These are phyloP conservation scores for Danielia reshetovae DNA, from an alignment of 805 yeast genomes.

Conservation along the genomic window DNA sequence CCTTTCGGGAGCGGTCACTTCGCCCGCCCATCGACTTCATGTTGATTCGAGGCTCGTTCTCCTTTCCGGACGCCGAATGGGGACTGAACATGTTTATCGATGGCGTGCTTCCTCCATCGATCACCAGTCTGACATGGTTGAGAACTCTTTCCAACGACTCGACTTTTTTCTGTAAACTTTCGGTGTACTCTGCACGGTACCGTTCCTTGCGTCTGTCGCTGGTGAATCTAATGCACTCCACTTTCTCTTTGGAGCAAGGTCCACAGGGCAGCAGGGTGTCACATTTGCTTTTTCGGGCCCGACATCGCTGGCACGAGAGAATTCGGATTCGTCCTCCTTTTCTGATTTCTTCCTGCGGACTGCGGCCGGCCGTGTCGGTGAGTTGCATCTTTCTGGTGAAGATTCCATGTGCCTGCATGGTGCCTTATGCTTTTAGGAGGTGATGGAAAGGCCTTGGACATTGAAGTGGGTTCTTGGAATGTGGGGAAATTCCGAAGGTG, in stretches of 20 bases:
- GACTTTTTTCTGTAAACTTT: background rate
- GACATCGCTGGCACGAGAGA: conserved; percentile 3
- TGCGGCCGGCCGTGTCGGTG: too few relatives aligned
- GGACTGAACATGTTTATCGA: background rate
- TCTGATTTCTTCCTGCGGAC: too few relatives aligned
- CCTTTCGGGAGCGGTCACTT: background rate
- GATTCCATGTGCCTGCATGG: too few relatives aligned
- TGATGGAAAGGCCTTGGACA: too few relatives aligned
- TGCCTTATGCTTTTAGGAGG: too few relatives aligned
- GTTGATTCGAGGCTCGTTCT: background rate
- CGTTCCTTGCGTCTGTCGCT: conserved; percentile 3
- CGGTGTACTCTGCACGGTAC: conserved; percentile 2
- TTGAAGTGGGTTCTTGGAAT: too few relatives aligned
- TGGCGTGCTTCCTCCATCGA: background rate
- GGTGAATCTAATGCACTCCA: conserved; percentile 2
- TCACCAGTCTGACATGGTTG: background rate
- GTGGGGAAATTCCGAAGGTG: too few relatives aligned
- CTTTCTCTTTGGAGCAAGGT: conserved; percentile 1
- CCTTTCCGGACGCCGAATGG: background rate
- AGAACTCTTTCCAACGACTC: conserved; percentile 1
- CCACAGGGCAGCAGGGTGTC: conserved; percentile 3
- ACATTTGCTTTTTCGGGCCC: conserved; percentile 2
- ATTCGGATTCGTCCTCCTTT: conserved; percentile 1
- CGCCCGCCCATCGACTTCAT: background rate
- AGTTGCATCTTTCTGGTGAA: too few relatives aligned